Evolutionary conservation across 768 basidiomycete genomes (phyloP).

Genomic region (Cystobasidiopsis lactophilus): DNA sequence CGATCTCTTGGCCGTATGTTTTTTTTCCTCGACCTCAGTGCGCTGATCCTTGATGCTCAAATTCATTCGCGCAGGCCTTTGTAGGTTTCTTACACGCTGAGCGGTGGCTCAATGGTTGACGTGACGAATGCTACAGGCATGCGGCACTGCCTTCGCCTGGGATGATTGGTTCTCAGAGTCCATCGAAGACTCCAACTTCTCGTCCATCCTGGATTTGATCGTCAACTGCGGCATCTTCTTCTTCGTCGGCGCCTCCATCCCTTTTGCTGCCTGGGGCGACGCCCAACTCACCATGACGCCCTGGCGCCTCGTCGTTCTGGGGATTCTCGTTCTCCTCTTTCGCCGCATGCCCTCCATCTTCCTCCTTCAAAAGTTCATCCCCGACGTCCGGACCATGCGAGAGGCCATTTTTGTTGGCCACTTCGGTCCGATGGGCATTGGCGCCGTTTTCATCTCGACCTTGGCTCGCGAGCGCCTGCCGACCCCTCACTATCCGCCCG

Average conservation of each 20-base stretch:
- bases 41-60: too few relatives aligned
- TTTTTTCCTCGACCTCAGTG: neutral
- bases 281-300: slow-evolving; percentile 44
- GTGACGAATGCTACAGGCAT: slow-evolving; percentile 56
- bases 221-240: slow-evolving; percentile 93
- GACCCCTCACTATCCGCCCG: slow-evolving; percentile 28
- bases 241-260: slow-evolving; percentile 94
- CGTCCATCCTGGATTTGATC: slow-evolving; percentile 80
- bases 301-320: slow-evolving; percentile 66
- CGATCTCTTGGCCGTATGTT: slow-evolving; percentile 38
- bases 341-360: slow-evolving; percentile 67
- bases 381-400: slow-evolving; percentile 79
- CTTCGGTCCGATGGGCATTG: slow-evolving; percentile 95
- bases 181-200: slow-evolving; percentile 71
- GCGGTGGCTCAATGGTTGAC: neutral
- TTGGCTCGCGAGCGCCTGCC: slow-evolving; percentile 24
- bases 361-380: slow-evolving; percentile 71
- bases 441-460: slow-evolving; percentile 64
- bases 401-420: slow-evolving; percentile 90
- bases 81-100: too few relatives aligned
- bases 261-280: slow-evolving; percentile 58
- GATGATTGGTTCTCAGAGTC: slow-evolving; percentile 21
- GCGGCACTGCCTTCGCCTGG: slow-evolving; percentile 66
- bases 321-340: slow-evolving; percentile 56
- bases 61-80: too few relatives aligned